Evolutionary conservation across 1,139 yeast species (phyloP).

Genomic region (Arxiozyma slooffiae): DNA sequence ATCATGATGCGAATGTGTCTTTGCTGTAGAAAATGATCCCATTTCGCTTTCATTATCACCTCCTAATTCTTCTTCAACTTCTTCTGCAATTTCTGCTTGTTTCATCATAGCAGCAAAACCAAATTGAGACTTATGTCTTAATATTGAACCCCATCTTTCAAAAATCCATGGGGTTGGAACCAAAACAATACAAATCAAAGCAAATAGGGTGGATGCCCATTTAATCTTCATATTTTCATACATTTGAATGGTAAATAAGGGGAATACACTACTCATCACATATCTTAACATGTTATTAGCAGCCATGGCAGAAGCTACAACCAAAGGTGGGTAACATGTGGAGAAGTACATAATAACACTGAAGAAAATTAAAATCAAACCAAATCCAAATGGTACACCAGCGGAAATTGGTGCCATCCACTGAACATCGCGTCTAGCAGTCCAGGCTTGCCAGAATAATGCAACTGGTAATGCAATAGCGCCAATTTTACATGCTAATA

Average conservation of each 20-base stretch:
- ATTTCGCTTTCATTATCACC: neutral
- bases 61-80: neutral
- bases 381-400: conserved; percentile 68
- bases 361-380: conserved; percentile 64
- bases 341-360: conserved; percentile 62
- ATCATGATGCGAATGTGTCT: neutral
- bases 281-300: conserved; percentile 70
- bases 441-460: conserved; percentile 78
- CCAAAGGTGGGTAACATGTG: conserved; percentile 62
- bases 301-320: conserved; percentile 68
- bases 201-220: conserved; percentile 74
- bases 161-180: conserved; percentile 62
- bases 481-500: conserved; percentile 44
- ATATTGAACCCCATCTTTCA: conserved; percentile 42
- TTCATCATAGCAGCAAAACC: conserved; percentile 44
- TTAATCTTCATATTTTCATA: conserved; percentile 53
- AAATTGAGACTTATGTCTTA: conserved; percentile 46
- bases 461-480: conserved; percentile 57
- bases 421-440: conserved; percentile 51
- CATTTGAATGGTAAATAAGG: conserved; percentile 70
- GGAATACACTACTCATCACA: conserved; percentile 50
- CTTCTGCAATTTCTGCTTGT: conserved; percentile 13
- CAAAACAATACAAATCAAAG: conserved; percentile 61
- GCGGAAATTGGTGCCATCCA: conserved; percentile 76
- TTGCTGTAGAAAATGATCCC: neutral